Conservation (phyloP, 1,139 yeast genomes). For the Meyerozyma carpophila region DNA sequence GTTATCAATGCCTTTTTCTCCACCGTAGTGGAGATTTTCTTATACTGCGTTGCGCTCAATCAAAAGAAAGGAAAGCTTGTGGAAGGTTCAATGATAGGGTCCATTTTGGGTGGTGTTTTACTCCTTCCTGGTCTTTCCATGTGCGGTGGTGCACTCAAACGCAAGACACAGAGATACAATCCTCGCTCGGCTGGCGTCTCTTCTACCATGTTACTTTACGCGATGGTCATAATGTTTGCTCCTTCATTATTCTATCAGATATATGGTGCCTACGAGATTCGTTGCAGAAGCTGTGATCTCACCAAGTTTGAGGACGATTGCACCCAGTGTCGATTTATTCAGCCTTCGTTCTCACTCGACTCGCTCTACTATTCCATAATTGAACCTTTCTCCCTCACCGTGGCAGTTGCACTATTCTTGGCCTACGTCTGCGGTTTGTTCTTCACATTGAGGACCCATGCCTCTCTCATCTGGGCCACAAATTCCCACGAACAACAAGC, state of each 20-base stretch:
- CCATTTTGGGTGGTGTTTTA: conserved; percentile 87
- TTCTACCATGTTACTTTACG: conserved; percentile 89
- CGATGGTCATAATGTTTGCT: conserved; percentile 86
- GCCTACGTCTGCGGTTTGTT: conserved; percentile 89
- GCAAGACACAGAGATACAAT: conserved; percentile 92
- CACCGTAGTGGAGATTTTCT: conserved; percentile 86
- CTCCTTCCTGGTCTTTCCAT: conserved; percentile 90
- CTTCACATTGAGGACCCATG: conserved; percentile 93
- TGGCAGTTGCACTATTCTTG: conserved; percentile 73
- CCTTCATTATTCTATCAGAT: conserved; percentile 90
- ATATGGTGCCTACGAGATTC: conserved; percentile 81
- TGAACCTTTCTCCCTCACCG: conserved; percentile 75
- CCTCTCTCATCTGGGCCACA: conserved; percentile 90
- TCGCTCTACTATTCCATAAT: conserved; percentile 61
- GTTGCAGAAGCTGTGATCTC: conserved; percentile 49
- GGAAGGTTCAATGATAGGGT: conserved; percentile 97
- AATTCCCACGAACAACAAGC: conserved; percentile 30
- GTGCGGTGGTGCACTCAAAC: conserved; percentile 91
- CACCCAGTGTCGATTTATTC: conserved; percentile 71
- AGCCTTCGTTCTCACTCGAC: conserved; percentile 65
- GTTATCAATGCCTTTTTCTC: conserved; percentile 97
- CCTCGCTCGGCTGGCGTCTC: conserved; percentile 97
- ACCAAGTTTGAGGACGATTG: conserved; percentile 35
- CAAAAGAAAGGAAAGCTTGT: conserved; percentile 86
- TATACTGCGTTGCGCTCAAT: conserved; percentile 85